Percentiles rank a stretch among this genome's conserved stretches.
Evolutionary conservation across 371 early-diverging fungal species (phyloP).

Genomic region (Zopfochytrium polystomum): DNA sequence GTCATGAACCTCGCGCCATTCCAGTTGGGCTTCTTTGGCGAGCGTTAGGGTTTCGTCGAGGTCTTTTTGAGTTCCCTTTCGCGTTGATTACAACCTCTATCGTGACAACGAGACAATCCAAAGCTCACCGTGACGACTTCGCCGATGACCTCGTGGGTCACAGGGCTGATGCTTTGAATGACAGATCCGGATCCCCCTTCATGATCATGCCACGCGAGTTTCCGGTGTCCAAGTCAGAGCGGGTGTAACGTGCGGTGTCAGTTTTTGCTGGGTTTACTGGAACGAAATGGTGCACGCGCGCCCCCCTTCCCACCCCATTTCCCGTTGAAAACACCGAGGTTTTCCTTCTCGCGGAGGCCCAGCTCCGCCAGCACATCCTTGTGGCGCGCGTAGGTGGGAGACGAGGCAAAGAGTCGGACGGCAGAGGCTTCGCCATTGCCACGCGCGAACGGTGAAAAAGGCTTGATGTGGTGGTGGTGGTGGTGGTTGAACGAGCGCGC

Average conservation of each 20-base stretch:
- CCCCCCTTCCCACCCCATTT: too few species aligned
- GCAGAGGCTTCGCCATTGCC: too few species aligned
- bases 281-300: too few species aligned
- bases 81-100: slow-evolving; percentile 6
- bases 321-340: slow-evolving; percentile 83
- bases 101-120: neutral
- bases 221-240: too few species aligned
- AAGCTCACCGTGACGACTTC: slow-evolving; percentile 67
- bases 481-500: too few species aligned
- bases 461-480: too few species aligned
- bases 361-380: slow-evolving; percentile 17
- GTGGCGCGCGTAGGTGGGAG: slow-evolving; percentile 12
- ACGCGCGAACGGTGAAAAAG: too few species aligned
- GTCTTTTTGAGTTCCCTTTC: slow-evolving; percentile 26
- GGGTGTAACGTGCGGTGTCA: too few species aligned
- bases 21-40: slow-evolving; percentile 31
- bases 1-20: too few species aligned
- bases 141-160: slow-evolving; percentile 83
- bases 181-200: slow-evolving; percentile 68
- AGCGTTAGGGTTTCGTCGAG: slow-evolving; percentile 26
- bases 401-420: too few species aligned
- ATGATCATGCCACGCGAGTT: too few species aligned
- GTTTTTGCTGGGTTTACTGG: too few species aligned
- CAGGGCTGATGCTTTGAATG: slow-evolving; percentile 78
- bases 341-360: slow-evolving; percentile 22